These are phyloP conservation scores for Argentina anserina DNA, from an alignment of 306 rosid genomes.

Conservation along the genomic window DNA sequence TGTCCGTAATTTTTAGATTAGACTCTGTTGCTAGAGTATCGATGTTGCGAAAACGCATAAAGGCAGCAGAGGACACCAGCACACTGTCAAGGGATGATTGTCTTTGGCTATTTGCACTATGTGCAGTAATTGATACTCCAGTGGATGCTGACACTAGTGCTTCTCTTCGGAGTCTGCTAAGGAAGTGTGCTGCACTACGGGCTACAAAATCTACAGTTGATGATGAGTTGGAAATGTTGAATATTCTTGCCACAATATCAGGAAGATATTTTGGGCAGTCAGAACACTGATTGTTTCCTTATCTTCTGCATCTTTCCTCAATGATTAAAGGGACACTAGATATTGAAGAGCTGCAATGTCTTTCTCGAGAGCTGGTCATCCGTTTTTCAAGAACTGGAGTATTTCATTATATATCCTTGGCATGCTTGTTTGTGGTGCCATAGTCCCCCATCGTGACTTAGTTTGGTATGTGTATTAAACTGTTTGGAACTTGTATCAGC, in stretches of 20 bases:
- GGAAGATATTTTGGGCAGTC: constrained; percentile 84
- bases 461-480: neutral
- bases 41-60: constrained; percentile 56
- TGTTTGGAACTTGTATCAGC: neutral
- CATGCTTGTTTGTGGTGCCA: neutral
- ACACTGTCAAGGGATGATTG: constrained; percentile 50
- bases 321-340: neutral
- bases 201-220: constrained; percentile 56
- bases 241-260: constrained; percentile 61
- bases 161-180: constrained; percentile 67
- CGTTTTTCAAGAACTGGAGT: neutral
- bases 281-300: constrained; percentile 25
- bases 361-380: neutral
- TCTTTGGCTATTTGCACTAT: constrained; percentile 75
- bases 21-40: constrained; percentile 55
- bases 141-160: constrained; percentile 66
- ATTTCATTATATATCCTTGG: neutral
- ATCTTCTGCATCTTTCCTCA: neutral
- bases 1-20: constrained; percentile 51
- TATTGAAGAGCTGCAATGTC: neutral
- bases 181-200: constrained; percentile 71
- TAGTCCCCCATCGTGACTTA: neutral
- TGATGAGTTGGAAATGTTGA: constrained; percentile 71
- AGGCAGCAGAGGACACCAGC: constrained; percentile 28
- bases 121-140: constrained; percentile 73